Conservation (phyloP, 2,329 filamentous ascomycete species). For the Rasamsonia emersonii region DNA sequence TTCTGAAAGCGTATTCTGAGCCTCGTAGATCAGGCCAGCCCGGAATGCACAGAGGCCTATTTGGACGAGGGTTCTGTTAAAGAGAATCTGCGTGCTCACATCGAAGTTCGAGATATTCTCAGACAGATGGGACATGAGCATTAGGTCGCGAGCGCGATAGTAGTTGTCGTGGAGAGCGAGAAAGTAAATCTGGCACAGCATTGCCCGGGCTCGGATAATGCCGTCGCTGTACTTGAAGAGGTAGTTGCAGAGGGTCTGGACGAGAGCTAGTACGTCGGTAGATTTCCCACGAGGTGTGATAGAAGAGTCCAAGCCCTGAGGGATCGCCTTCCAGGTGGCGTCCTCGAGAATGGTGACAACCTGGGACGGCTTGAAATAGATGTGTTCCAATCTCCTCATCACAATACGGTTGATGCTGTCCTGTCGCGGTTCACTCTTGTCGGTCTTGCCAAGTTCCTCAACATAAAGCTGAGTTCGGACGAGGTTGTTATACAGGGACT, state of each 20-base stretch:
- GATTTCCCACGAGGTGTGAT: slow-evolving; percentile 67
- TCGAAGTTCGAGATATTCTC: slow-evolving; percentile 97
- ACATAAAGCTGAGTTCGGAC: slow-evolving; percentile 83
- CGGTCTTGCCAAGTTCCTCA: slow-evolving; percentile 65
- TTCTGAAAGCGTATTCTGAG: slow-evolving; percentile 94
- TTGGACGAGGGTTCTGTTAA: slow-evolving; percentile 96
- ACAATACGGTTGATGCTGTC: slow-evolving; percentile 87
- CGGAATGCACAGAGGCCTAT: slow-evolving; percentile 98
- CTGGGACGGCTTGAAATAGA: slow-evolving; percentile 97
- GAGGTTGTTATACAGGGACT: slow-evolving; percentile 82
- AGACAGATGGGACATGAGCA: slow-evolving; percentile 98
- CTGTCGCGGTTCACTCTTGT: slow-evolving; percentile 63
- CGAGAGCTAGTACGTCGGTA: slow-evolving; percentile 60
- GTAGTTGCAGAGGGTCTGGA: slow-evolving; percentile 86
- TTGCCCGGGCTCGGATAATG: slow-evolving; percentile 89
- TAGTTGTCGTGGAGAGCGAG: slow-evolving; percentile 94
- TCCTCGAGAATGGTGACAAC: slow-evolving; percentile 92
- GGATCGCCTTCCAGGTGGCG: slow-evolving; percentile 79
- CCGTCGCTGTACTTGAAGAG: slow-evolving; percentile 91
- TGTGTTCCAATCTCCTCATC: slow-evolving; percentile 89
- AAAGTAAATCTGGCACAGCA: slow-evolving; percentile 99
- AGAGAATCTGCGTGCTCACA: slow-evolving; percentile 93
- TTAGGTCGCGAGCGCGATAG: slow-evolving; percentile 96
- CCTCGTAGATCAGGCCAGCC: slow-evolving; percentile 91
- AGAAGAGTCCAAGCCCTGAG: slow-evolving; percentile 60